phyloP scores from a whole-genome alignment of 2,329 filamentous ascomycete genomes.

The Thelonectria rubi region DNA sequence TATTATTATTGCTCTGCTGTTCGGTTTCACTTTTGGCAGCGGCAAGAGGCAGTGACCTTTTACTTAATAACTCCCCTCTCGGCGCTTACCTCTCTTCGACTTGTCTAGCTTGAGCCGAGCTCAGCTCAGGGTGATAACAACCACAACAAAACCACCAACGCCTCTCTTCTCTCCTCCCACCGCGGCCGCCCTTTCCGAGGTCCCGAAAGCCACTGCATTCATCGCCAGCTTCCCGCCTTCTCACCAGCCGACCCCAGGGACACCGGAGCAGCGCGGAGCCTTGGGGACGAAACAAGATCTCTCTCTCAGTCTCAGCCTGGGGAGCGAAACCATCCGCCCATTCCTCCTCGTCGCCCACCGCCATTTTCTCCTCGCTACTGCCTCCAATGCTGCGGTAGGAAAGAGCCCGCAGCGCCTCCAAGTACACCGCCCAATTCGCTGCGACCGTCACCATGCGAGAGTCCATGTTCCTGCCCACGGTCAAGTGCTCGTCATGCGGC shows the following conservation, averaged over 20 bases:
- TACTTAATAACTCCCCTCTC: not conserved
- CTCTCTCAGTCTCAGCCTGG: constrained; percentile 13
- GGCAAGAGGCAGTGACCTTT: constrained; percentile 1
- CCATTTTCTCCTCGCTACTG: not conserved
- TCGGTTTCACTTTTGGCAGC: not conserved
- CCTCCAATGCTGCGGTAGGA: constrained; percentile 23
- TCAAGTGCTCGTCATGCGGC: constrained; percentile 88
- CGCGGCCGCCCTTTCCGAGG: not conserved
- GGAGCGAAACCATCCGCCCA: constrained; percentile 21
- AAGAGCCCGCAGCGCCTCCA: constrained; percentile 7
- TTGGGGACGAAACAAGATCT: constrained; percentile 40
- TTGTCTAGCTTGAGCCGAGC: not conserved
- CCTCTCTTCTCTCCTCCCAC: not conserved
- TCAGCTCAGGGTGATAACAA: constrained; percentile 12
- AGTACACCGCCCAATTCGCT: constrained; percentile 23
- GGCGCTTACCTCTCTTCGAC: no score
- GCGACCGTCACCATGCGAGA: constrained; percentile 64
- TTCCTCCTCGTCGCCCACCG: constrained; percentile 7
- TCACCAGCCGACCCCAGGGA: constrained; percentile 37
- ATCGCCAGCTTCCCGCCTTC: constrained; percentile 6
- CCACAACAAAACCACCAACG: not conserved
- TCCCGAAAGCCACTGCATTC: not conserved
- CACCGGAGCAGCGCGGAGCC: constrained; percentile 40
- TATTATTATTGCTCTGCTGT: no score
- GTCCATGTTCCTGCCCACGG: constrained; percentile 78